These are phyloP conservation scores for Sordaria brevicollis DNA, from an alignment of 495 filamentous ascomycete species.

Conservation along the genomic window DNA sequence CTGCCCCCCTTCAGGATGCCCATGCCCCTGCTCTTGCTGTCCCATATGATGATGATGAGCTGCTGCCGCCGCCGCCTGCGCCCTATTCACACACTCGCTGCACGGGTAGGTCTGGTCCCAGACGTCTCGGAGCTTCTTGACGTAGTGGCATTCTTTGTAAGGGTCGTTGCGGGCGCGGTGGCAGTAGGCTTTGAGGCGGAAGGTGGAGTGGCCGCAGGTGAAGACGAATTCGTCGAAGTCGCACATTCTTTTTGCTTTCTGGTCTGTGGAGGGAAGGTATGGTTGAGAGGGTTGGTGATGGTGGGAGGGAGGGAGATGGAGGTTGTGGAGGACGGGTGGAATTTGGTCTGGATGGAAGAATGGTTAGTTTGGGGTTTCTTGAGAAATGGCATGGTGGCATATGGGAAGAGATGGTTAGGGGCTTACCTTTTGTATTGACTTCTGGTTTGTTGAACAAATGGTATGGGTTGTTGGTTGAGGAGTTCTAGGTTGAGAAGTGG, in stretches of 20 bases:
- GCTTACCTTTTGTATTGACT: background rate
- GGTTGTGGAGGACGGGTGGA: background rate
- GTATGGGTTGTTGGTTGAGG: background rate
- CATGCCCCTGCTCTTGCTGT: background rate
- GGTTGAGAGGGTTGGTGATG: background rate
- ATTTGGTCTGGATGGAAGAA: background rate
- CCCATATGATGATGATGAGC: background rate
- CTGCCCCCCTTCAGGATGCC: background rate
- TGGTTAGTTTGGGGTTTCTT: background rate
- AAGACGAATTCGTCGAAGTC: conserved; percentile 56
- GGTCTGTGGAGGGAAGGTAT: background rate
- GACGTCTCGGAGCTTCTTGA: conserved; percentile 46
- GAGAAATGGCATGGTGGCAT: background rate
- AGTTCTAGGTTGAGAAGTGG: background rate
- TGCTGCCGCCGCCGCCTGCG: background rate
- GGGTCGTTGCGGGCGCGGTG: conserved; percentile 60
- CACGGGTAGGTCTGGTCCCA: conserved; percentile 42
- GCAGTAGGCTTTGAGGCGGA: conserved; percentile 53
- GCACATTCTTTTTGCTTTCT: conserved; percentile 54
- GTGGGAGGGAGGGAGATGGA: background rate
- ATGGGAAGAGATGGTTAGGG: background rate
- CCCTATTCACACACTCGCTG: conserved; percentile 19
- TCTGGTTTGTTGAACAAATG: background rate
- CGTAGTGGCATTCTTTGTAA: conserved; percentile 50
- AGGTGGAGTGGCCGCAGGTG: conserved; percentile 44